Base-by-base conservation (phyloP, 2,329 filamentous ascomycete species). In the Dactylonectria macrodidyma region DNA sequence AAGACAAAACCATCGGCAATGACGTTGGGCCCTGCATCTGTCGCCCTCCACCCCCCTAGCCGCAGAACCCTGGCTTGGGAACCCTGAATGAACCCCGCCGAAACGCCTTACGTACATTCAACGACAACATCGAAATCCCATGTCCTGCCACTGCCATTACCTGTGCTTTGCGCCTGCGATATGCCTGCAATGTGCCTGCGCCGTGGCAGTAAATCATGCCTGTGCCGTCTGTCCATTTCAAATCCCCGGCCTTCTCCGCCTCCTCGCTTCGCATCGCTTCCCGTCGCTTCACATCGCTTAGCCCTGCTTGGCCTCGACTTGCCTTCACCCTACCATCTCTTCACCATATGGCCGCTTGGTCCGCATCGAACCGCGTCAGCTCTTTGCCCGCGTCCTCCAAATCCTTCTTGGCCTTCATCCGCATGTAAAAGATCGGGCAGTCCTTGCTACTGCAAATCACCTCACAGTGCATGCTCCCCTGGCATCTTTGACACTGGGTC, bases 361-460 rank as follows among this genome's bases (percentile, higher is more conserved):
- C 95, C 71, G 91, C 89, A 83, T 99, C 96, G 82, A 99, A 99
- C 75, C 96, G 87, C 74, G 89, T 89, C 76, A 99, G 82, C 81
- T 99, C 96, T 84, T 94, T 97, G 65, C 95, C 94, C 2, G 92
- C 92, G 83, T 99, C 96, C 81, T 98, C 95, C 46, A 98, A 91
- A 80, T 99, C 96, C 86, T 99, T 99, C 88, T 98, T 97, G 36
- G 95, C 95, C 87, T 99, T 99, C 96, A 99, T 99, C 5, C 96
- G 91, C 96, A 99, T 99, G 81, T 99, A 99, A 82, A 99, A 99
- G 77, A 99, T 99, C 1, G 96, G 96, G 79, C 96, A 99, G 84
- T 99, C 96, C 80, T 95, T 93, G 80, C 92, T 95, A 70, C 92
- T 95, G 85, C 96, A 99, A 75, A 99, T 98, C 62, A 99, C 97